Conservation (phyloP, 106 monocot genomes). For the Apostasia shenzhenica region DNA sequence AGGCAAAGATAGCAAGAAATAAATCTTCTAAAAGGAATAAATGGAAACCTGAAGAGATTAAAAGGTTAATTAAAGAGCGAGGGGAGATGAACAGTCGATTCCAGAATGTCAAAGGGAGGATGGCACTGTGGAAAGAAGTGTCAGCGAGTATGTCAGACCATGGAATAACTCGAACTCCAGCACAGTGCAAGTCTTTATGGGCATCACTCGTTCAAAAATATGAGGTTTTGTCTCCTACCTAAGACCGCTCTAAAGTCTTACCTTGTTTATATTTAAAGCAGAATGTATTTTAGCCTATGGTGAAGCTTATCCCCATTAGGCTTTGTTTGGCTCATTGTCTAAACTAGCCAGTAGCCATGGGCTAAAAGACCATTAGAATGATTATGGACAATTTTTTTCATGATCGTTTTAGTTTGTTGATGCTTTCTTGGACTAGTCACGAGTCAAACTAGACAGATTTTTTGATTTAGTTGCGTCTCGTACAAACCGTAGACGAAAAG, state of each 20-base stretch:
- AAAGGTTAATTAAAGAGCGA: constrained; percentile 64
- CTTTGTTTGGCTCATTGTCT: background rate
- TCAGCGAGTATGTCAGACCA: constrained; percentile 42
- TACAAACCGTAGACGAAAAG: no score
- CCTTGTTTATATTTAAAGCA: background rate
- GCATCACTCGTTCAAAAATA: constrained; percentile 93
- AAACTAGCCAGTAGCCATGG: no score
- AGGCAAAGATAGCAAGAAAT: constrained; percentile 6
- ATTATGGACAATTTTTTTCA: background rate
- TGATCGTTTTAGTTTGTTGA: background rate
- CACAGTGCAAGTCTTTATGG: constrained; percentile 98
- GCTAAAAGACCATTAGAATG: no score
- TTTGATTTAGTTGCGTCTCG: no score
- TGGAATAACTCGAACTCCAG: constrained; percentile 59
- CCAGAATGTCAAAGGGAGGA: constrained; percentile 64
- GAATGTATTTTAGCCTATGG: background rate
- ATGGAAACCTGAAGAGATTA: constrained; percentile 96
- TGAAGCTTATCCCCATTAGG: background rate
- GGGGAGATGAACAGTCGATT: constrained; percentile 68
- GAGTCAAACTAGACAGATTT: no score
- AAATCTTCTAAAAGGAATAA: constrained; percentile 53
- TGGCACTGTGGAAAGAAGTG: constrained; percentile 97
- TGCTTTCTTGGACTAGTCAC: no score
- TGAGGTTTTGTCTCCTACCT: constrained; percentile 43
- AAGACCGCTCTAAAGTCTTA: background rate